phyloP scores from a whole-genome alignment of 1,284 basidiomycete species.

The Sporisorium exsertum region DNA sequence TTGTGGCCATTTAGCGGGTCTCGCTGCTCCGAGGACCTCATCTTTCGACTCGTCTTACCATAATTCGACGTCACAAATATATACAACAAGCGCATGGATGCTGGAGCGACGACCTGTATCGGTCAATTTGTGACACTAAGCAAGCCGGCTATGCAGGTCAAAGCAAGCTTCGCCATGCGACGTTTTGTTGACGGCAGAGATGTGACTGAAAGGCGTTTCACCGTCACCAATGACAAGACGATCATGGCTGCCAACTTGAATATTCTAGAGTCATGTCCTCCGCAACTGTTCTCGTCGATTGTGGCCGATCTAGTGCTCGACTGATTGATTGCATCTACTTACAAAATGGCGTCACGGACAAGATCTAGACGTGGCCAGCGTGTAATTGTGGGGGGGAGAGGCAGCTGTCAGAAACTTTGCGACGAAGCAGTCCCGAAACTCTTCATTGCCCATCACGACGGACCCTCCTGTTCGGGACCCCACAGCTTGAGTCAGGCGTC shows the following conservation, averaged over 20 bases:
- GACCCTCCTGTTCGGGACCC: not conserved
- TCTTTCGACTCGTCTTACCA: not conserved
- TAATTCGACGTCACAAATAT: not conserved
- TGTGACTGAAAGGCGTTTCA: not conserved
- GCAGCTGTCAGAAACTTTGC: not conserved
- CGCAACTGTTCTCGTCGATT: too few relatives aligned
- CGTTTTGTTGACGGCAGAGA: not conserved
- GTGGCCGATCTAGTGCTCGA: not conserved
- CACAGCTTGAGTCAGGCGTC: not conserved
- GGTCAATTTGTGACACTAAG: not conserved
- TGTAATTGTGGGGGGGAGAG: too few relatives aligned
- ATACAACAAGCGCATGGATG: not conserved
- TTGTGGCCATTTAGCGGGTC: not conserved
- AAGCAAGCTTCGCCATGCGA: not conserved
- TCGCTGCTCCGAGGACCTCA: not conserved
- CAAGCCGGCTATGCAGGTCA: too few relatives aligned
- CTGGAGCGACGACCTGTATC: not conserved
- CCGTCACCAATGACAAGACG: too few relatives aligned
- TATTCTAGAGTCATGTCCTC: too few relatives aligned
- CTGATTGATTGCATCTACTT: not conserved
- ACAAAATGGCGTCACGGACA: not conserved
- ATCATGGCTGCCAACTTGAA: too few relatives aligned
- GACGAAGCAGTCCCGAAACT: constrained; percentile 7
- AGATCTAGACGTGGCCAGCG: too few relatives aligned
- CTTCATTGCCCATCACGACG: not conserved